Conservation (phyloP, 441 rosid species). For the Erodium chrysanthum region DNA sequence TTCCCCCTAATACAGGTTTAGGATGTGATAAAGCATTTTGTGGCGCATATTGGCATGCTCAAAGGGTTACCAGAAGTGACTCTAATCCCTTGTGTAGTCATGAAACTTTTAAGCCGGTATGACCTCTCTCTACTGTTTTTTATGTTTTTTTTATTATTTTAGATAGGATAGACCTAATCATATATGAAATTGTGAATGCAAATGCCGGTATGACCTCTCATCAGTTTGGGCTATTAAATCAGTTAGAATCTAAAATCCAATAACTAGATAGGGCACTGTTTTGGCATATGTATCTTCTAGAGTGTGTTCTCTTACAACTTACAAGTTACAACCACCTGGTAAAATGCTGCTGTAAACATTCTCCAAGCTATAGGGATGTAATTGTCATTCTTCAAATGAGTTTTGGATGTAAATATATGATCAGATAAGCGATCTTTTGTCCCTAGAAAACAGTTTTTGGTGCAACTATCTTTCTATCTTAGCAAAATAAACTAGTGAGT, state of each 20-base stretch:
- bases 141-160: background rate
- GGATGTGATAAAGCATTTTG: slow-evolving; percentile 49
- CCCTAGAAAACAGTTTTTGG: slow-evolving; percentile 15
- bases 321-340: no score
- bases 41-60: slow-evolving; percentile 40
- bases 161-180: background rate
- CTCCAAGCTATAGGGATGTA: background rate
- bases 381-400: background rate
- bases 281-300: background rate
- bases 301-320: background rate
- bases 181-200: background rate
- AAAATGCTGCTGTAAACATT: background rate
- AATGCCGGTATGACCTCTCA: background rate
- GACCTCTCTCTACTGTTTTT: background rate
- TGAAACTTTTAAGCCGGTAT: slow-evolving; percentile 57
- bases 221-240: background rate
- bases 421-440: background rate
- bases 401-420: background rate
- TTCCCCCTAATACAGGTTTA: background rate
- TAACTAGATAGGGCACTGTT: background rate
- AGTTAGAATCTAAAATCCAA: background rate
- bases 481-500: background rate
- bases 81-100: slow-evolving; percentile 37
- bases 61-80: slow-evolving; percentile 18
- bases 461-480: background rate